phyloP scores from a whole-genome alignment of 148 eudicot genomes.

The Nyssa sinensis region DNA sequence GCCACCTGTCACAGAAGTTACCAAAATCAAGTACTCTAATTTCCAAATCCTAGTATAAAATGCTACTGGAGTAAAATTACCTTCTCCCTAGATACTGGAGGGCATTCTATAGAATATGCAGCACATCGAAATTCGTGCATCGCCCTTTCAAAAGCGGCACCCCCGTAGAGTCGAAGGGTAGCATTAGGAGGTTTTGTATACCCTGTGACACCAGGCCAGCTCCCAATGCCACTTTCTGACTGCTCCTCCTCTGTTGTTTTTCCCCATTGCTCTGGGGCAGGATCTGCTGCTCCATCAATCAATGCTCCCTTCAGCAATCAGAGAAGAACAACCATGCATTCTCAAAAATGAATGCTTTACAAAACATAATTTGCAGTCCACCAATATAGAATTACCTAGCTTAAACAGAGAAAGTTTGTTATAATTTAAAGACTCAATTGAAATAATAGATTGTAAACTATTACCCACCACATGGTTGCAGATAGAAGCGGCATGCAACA shows the following conservation, averaged over 20 bases:
- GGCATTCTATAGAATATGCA: slow-evolving; percentile 92
- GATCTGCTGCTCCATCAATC: slow-evolving; percentile 97
- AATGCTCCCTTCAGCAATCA: slow-evolving; percentile 61
- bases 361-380: not conserved
- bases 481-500: slow-evolving; percentile 77
- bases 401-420: not conserved
- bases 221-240: slow-evolving; percentile 83
- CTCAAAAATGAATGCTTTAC: not conserved
- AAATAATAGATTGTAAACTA: slow-evolving; percentile 6
- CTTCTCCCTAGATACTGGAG: slow-evolving; percentile 92
- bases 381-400: not conserved
- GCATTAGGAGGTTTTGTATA: slow-evolving; percentile 84
- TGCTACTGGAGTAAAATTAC: slow-evolving; percentile 27
- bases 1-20: slow-evolving; percentile 60
- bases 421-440: not conserved
- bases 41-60: slow-evolving; percentile 8
- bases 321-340: slow-evolving; percentile 6
- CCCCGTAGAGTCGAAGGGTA: slow-evolving; percentile 85
- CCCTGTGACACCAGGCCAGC: slow-evolving; percentile 86
- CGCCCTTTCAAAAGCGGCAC: slow-evolving; percentile 97
- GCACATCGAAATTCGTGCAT: slow-evolving; percentile 98
- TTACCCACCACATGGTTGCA: slow-evolving; percentile 79
- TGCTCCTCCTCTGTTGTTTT: slow-evolving; percentile 90
- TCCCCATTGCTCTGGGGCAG: slow-evolving; percentile 96
- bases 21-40: not conserved